Percentiles rank a stretch among this genome's conserved stretches.
phyloP scores from a whole-genome alignment of 495 filamentous ascomycete species.

The Hyaloscypha hepaticicola region DNA sequence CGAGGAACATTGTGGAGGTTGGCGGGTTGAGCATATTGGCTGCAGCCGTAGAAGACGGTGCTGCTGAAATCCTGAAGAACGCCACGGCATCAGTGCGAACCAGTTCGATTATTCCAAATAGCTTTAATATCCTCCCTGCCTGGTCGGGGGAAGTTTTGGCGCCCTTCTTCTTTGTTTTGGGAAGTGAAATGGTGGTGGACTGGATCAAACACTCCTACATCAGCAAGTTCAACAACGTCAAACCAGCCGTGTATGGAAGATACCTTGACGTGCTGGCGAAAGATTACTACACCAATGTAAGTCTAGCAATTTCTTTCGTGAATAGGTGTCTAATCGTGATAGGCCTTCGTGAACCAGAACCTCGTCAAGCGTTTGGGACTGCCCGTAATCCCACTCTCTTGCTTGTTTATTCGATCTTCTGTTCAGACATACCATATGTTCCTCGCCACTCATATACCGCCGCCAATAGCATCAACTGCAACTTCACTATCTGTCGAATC shows the following conservation, averaged over 20 bases:
- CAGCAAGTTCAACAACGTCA: conserved; percentile 96
- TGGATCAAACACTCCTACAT: conserved; percentile 98
- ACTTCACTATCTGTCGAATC: conserved; percentile 62
- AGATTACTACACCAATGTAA: conserved; percentile 92
- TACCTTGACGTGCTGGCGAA: conserved; percentile 93
- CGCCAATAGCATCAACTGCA: conserved; percentile 68
- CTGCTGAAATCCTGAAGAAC: conserved; percentile 42
- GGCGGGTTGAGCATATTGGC: conserved; percentile 62
- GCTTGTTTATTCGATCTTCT: conserved; percentile 91
- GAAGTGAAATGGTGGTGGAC: conserved; percentile 95
- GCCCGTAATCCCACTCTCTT: conserved; percentile 87
- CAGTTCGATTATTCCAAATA: conserved; percentile 69
- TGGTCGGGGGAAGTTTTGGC: conserved; percentile 87
- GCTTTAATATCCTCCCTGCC: conserved; percentile 81
- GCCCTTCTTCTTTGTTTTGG: conserved; percentile 88
- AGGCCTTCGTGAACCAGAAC: conserved; percentile 88
- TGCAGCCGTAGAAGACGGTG: conserved; percentile 42
- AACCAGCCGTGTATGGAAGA: conserved; percentile 81
- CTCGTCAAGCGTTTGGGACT: conserved; percentile 87
- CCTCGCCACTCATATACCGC: conserved; percentile 77
- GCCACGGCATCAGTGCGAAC: conserved; percentile 46
- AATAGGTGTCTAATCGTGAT: conserved; percentile 7
- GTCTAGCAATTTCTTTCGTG: conserved; percentile 20
- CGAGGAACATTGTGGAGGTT: conserved; percentile 92
- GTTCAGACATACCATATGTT: conserved; percentile 99